Evolutionary conservation across 1,284 basidiomycete genomes (phyloP).

Genomic region (Apiotrichum laibachii): DNA sequence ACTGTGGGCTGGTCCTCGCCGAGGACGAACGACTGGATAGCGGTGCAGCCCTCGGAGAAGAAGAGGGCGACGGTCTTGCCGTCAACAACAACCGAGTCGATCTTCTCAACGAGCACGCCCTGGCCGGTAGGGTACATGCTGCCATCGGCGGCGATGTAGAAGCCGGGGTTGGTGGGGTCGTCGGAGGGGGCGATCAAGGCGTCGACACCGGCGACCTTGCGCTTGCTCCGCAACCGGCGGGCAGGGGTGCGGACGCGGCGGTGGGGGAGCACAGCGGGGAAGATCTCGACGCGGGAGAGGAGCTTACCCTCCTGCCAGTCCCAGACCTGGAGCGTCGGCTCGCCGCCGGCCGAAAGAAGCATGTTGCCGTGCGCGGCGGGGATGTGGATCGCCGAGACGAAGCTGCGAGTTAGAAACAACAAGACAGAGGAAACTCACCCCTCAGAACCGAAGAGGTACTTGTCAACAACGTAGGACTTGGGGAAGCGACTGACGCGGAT

Average conservation of each 20-base stretch:
- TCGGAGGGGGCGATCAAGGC: conserved; percentile 8
- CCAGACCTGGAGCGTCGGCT: conserved; percentile 72
- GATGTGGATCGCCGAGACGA: conserved; percentile 74
- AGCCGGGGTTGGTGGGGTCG: conserved; percentile 29
- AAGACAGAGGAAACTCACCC: conserved; percentile 59
- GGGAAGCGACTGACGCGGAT: conserved; percentile 88
- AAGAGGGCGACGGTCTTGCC: conserved; percentile 39
- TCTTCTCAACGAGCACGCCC: conserved; percentile 47
- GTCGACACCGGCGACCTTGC: conserved; percentile 30
- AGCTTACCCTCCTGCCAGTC: conserved; percentile 67
- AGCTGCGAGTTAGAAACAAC: conserved; percentile 55
- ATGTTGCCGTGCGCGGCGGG: conserved; percentile 56
- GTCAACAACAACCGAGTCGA: conserved; percentile 30
- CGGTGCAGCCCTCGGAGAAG: conserved; percentile 47
- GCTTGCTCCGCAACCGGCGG: conserved; percentile 33
- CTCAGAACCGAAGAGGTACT: conserved; percentile 76
- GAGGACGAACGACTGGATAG: conserved; percentile 43
- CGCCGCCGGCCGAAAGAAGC: conserved; percentile 84
- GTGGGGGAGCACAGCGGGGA: conserved; percentile 60
- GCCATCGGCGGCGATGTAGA: conserved; percentile 40
- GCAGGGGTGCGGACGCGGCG: conserved; percentile 56
- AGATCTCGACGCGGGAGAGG: conserved; percentile 59
- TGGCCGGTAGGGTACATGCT: conserved; percentile 43
- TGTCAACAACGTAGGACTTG: conserved; percentile 74
- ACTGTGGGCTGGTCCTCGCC: conserved; percentile 19